Conservation (phyloP, 2,329 filamentous ascomycete genomes). For the Colletotrichum caudatum region DNA sequence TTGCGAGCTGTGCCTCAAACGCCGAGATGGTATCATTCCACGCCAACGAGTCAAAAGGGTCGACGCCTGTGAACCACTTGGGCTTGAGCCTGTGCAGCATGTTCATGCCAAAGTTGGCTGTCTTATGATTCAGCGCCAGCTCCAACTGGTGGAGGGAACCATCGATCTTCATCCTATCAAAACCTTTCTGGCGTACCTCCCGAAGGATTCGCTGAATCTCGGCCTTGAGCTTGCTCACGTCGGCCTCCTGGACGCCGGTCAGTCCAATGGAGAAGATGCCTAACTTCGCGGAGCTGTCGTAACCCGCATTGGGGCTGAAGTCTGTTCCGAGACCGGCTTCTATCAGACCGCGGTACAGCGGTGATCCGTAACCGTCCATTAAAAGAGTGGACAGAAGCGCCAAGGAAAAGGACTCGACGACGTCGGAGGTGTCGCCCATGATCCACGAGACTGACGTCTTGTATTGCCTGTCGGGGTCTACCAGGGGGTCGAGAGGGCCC, state of each 20-base stretch:
- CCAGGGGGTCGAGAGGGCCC: conserved; percentile 88
- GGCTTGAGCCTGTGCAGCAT: conserved; percentile 90
- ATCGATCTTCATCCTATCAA: conserved; percentile 90
- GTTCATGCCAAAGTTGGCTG: conserved; percentile 91
- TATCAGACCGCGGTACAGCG: conserved; percentile 88
- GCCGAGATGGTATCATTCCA: conserved; percentile 90
- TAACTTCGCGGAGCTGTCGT: conserved; percentile 80
- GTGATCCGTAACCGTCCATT: conserved; percentile 95
- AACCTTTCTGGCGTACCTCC: conserved; percentile 79
- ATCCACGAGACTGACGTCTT: conserved; percentile 97
- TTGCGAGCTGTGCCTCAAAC: conserved; percentile 81
- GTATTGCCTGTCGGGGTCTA: conserved; percentile 86
- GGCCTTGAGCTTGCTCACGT: conserved; percentile 81
- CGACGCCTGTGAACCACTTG: conserved; percentile 94
- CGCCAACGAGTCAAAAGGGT: conserved; percentile 89
- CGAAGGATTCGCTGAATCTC: conserved; percentile 79
- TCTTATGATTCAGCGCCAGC: conserved; percentile 95
- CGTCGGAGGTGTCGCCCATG: conserved; percentile 83
- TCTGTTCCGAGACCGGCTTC: conserved; percentile 92
- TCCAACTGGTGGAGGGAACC: conserved; percentile 95
- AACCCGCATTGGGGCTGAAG: conserved; percentile 94
- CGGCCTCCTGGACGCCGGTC: conserved; percentile 85
- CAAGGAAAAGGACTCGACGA: conserved; percentile 89
- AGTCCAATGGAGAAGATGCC: conserved; percentile 92
- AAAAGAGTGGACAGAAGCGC: conserved; percentile 85